A percentile compares a stretch with the other conserved stretches of the same genome.
phyloP scores from a whole-genome alignment of 2,329 filamentous ascomycete species.

The Aspergillus latus region DNA sequence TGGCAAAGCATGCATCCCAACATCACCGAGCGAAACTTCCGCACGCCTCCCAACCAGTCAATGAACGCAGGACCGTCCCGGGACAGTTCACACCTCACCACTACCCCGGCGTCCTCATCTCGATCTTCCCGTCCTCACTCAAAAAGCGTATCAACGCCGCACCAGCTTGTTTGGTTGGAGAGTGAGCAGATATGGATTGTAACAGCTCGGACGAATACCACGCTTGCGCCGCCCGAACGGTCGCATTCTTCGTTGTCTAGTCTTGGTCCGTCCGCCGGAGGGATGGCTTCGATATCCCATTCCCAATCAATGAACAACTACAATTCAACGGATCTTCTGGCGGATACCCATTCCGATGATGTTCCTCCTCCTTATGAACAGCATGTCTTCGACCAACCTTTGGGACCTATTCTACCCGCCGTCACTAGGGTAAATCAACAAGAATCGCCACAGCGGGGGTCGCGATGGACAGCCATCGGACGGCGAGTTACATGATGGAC shows the following conservation, averaged over 20 bases:
- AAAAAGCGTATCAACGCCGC: constrained; percentile 9
- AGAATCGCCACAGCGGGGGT: constrained; percentile 6
- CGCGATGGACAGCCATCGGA: constrained; percentile 28
- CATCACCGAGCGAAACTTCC: not conserved
- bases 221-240: not conserved
- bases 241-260: not conserved
- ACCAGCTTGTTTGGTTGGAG: constrained; percentile 33
- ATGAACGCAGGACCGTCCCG: not conserved
- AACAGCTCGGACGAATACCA: not conserved
- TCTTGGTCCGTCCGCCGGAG: not conserved
- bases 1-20: constrained; percentile 9
- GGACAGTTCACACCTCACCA: not conserved
- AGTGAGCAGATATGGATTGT: constrained; percentile 32
- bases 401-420: constrained; percentile 8
- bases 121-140: constrained; percentile 3
- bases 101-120: not conserved
- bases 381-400: constrained; percentile 23
- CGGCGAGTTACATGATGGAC: constrained; percentile 20
- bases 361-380: constrained; percentile 32
- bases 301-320: constrained; percentile 1
- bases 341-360: constrained; percentile 7
- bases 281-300: not conserved
- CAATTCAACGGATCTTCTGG: not conserved
- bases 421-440: not conserved
- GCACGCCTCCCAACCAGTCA: not conserved